These are phyloP conservation scores for Neofusicoccum umdonicola DNA, from an alignment of 2,329 filamentous ascomycete species.

Conservation along the genomic window DNA sequence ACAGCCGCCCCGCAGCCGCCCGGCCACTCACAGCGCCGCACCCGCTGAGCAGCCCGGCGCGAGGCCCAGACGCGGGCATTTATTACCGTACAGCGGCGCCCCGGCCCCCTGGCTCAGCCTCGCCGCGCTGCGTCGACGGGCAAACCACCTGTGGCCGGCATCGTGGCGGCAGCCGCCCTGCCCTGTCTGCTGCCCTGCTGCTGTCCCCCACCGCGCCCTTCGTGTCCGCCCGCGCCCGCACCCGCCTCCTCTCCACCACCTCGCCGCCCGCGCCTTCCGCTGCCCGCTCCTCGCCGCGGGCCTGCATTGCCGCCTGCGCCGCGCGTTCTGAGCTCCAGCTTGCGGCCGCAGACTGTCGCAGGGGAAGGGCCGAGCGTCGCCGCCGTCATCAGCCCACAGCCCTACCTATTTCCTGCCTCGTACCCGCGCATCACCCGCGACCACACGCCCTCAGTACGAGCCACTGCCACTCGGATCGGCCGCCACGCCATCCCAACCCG, in stretches of 20 bases:
- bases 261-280: neutral
- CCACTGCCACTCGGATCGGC: conserved; percentile 4
- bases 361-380: conserved; percentile 2
- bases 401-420: conserved; percentile 1
- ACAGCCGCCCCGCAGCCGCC: no score
- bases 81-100: neutral
- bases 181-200: neutral
- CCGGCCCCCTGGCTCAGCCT: conserved; percentile 1
- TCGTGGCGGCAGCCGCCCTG: neutral
- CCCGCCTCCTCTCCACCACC: neutral
- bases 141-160: neutral
- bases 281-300: neutral
- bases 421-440: conserved; percentile 5
- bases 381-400: conserved; percentile 5
- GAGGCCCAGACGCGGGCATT: no score
- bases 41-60: no score
- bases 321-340: neutral
- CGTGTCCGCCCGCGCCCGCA: neutral
- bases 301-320: neutral
- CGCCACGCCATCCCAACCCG: neutral
- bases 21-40: no score
- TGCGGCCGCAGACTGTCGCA: neutral
- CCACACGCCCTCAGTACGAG: neutral
- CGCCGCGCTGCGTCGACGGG: conserved; percentile 5
- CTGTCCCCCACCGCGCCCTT: no score